Evolutionary conservation across 768 basidiomycete genomes (phyloP), one percentile per base, ranked within the genome.

Genomic region (Tubosaeta sp.): DNA sequence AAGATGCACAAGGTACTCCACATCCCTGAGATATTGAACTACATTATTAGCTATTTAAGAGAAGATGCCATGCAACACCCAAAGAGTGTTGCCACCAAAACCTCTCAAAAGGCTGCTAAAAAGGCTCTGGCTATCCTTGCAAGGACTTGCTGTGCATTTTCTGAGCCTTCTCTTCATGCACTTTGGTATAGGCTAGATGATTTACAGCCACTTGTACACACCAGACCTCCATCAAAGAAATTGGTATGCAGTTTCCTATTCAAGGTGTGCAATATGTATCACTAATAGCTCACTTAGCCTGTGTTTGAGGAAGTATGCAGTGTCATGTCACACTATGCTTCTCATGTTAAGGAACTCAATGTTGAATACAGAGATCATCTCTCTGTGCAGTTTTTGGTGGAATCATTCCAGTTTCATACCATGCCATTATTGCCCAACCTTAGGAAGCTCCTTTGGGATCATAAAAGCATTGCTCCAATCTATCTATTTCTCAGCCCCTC

Each of bases 151-250:
- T 29, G 43, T n/a, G 8, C 29, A 31, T 31, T 44, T 44, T 44
- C 27, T 11, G 43, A 44, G 10, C 43, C 29, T 29, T 56, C 59
- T 13, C 55, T 61, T 12, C 38, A 58, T 14, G 46, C 44, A n/a
- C 27, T 61, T 27, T 61, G 56, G 59, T 7, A 17, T 27, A 61
- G 43, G 33, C 32, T 61, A 6, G 2, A 57, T 38, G 42, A 39
- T 14, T 42, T 60, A 10, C 1, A 19, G 10, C 58, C 59, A 0
- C 46, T 59, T 17, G 6, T 53, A 13, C 51, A 46, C n/a, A 13
- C 16, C 27, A 44, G 14, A 43, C 22, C 22, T 22, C 3, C 22
- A 22, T 22, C 22, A 22, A 22, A 22, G 1, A 22, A 22, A 25
- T 29, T 44, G 43, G 43, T 44, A 44, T 12, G 6, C 8, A 10